Percentiles rank a stretch among this genome's conserved stretches.
phyloP scores from a whole-genome alignment of 805 yeast species.

The Suhomyces faveliae region DNA sequence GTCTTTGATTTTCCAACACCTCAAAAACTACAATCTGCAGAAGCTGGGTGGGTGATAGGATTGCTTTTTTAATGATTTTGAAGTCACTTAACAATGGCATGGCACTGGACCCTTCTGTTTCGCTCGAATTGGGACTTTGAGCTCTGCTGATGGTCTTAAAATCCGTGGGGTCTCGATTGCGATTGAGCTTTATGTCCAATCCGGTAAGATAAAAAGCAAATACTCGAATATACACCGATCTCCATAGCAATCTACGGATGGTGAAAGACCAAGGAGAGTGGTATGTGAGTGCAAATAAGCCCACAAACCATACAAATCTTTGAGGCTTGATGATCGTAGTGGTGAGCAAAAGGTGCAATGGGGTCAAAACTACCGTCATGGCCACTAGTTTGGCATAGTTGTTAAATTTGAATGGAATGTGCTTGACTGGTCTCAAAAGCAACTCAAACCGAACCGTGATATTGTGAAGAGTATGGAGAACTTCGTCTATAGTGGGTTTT shows the following conservation, averaged over 20 bases:
- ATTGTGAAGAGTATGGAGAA: constrained; percentile 47
- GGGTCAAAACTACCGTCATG: constrained; percentile 38
- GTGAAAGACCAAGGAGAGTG: constrained; percentile 51
- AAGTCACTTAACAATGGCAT: constrained; percentile 33
- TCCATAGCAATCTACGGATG: constrained; percentile 47
- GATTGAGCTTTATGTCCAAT: constrained; percentile 10
- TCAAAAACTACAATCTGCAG: constrained; percentile 51
- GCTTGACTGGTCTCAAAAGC: constrained; percentile 39
- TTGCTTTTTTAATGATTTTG: constrained; percentile 36
- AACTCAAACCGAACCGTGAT: constrained; percentile 43
- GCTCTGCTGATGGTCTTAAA: constrained; percentile 12
- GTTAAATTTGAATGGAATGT: constrained; percentile 21
- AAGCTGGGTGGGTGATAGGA: constrained; percentile 40
- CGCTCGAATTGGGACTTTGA: constrained; percentile 19
- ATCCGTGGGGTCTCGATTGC: constrained; percentile 5
- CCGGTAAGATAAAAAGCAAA: constrained; percentile 44
- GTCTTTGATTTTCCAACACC: constrained; percentile 55
- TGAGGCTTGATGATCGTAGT: constrained; percentile 32
- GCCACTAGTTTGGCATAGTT: constrained; percentile 31
- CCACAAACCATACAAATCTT: constrained; percentile 34
- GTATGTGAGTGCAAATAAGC: constrained; percentile 40
- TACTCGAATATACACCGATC: constrained; percentile 44
- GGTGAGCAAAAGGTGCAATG: constrained; percentile 41
- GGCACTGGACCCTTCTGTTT: constrained; percentile 15
- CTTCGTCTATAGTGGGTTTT: constrained; percentile 54